Evolutionary conservation across 352 stramenopile species (phyloP), one percentile per base, ranked within the genome.

Genomic region (Globisporangium irregulare): DNA sequence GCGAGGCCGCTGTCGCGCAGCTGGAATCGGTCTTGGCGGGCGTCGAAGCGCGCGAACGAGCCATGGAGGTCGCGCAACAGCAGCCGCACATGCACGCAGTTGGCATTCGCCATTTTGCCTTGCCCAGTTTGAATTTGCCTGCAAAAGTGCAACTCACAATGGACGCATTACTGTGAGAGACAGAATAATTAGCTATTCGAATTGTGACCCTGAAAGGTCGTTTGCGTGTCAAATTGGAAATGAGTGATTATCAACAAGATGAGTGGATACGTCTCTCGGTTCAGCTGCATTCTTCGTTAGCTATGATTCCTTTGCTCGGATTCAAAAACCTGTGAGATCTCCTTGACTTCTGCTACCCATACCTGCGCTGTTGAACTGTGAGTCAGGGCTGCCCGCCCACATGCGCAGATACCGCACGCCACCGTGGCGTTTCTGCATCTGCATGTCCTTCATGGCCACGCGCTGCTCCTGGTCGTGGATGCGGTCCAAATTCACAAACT

Each of bases 301-400:
- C 5, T 46, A 46, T 15, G 38, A 46, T 2, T 36, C 6, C 32
- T 56, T 6, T 50, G 14, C 4, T 50, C 14, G 6, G 15, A 50
- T n/a, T 46, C 55, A 60, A 25, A 20, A 60, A 29, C 27, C 15
- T 20, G 38, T 6, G 3, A 15, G 46, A 22, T 12, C 46, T 34
- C 27, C 27, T 0, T 24, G 41, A 14, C 41, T 38, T 5, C 41
- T 10, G 3, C 27, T n/a, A n/a, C 41, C 43, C 14, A 10, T 12
- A 1, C 20, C 46, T 59, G 29, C 20, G 12, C 32, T 43, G 60
- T 91, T 91, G 57, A 94, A 92, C 67, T 91, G 86, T 25, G 82
- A 93, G 34, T 95, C 82, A 10, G 78, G 69, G 32, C 86, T 94
- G 59, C 86, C 86, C 1, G 87, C 81, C 87, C 87, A 93, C 84